Base-by-base conservation (phyloP, 495 filamentous ascomycete genomes). In the Astrothelium subdiscretum region DNA sequence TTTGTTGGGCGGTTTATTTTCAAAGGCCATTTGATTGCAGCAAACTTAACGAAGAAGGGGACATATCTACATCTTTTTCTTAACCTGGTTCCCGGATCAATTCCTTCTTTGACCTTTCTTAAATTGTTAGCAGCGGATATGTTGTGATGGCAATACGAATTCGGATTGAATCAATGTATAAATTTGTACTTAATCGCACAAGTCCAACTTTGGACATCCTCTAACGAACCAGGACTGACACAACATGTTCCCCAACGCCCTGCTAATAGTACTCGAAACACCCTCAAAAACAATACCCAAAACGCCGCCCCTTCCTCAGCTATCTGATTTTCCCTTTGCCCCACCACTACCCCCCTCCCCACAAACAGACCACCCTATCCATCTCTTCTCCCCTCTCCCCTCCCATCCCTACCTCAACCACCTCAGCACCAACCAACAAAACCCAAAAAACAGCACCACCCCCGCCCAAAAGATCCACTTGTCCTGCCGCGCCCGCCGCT, bases 391-490 rank as follows among this genome's bases (percentile, higher is more conserved):
- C 22, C 15, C n/a, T 18, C 12, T 27, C 27, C 26, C 26, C 27
- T 31, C 11, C n/a, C 20, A 58, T 10, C 26, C 27, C 78, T 74
- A 97, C 71, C 90, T 75, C 71, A 97, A 71, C 71, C 82, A 97
- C 75, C 89, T 85, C 73, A 98, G 67, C 54, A 92, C 89, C 63
- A 89, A 72, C 84, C 90, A 97, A 69, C 92, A 96, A 73, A 98
- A 97, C 44, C 80, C 72, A 63, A 97, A 87, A 74, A 98, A 98
- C n/a, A 92, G 71, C 35, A 95, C 73, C 24, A 95, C 90, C 0
- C 94, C 91, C 15, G 72, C 87, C 83, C 88, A 88, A 73, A 98
- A 98, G 31, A 98, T 95, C 92, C 92, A 97, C 75, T 96, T 97
- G 69, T 98, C 94, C 79, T 97, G 85, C 73, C 82, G 87, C 59